Percentiles rank a stretch among this genome's conserved stretches.
These are phyloP conservation scores for Canavalia ensiformis DNA, from an alignment of 306 rosid species.

Conservation along the genomic window DNA sequence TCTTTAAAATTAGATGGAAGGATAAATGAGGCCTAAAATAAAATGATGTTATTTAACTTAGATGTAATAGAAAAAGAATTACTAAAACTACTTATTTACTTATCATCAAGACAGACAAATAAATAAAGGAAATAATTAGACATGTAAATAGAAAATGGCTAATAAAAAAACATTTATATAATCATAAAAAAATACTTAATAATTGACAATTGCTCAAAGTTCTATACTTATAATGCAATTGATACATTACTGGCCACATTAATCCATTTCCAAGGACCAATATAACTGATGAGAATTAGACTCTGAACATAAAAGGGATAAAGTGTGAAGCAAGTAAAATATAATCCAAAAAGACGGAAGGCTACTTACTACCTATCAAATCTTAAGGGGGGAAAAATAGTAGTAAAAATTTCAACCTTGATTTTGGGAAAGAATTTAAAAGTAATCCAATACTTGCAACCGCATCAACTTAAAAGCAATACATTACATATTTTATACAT, in stretches of 20 bases:
- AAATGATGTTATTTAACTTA: conserved; percentile 47
- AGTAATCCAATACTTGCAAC: too few relatives aligned
- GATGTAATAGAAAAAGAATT: conserved; percentile 37
- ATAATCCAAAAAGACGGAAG: neutral
- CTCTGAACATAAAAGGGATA: neutral
- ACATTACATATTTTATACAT: neutral
- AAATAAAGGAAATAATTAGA: conserved; percentile 18
- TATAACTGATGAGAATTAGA: conserved; percentile 7
- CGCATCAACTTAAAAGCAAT: too few relatives aligned
- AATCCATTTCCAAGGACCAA: conserved; percentile 25
- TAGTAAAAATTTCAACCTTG: too few relatives aligned
- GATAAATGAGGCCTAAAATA: conserved; percentile 73
- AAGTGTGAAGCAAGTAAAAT: neutral
- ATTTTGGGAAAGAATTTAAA: too few relatives aligned
- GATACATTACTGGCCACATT: neutral
- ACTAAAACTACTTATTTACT: conserved; percentile 14
- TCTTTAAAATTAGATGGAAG: conserved; percentile 99
- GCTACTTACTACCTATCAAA: too few relatives aligned
- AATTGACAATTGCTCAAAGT: conserved; percentile 9
- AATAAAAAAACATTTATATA: neutral
- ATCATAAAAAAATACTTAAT: neutral
- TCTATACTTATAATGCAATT: neutral
- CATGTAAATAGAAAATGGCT: conserved; percentile 16
- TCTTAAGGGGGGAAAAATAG: too few relatives aligned
- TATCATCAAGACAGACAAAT: conserved; percentile 21